A percentile compares a stretch with the other conserved stretches of the same genome.
Evolutionary conservation across 306 rosid genomes (phyloP).

Genomic region (Ammopiptanthus mongolicus): DNA sequence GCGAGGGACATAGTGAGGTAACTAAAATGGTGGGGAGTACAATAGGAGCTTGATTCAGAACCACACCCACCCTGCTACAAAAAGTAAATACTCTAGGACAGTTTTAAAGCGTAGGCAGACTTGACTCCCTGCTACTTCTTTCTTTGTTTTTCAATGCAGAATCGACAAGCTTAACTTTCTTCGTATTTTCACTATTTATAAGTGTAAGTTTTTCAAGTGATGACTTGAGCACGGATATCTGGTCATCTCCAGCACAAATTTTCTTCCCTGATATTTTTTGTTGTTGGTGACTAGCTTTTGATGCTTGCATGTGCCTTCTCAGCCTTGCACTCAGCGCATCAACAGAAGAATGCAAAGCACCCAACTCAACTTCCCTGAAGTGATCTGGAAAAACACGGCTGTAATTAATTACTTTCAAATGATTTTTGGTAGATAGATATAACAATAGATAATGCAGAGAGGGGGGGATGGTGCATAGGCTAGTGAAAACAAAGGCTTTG

Average conservation of each 20-base stretch:
- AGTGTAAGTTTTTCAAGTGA: conserved; percentile 67
- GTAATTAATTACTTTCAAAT: neutral
- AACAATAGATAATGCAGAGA: conserved; percentile 4
- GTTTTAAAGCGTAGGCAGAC: conserved; percentile 1
- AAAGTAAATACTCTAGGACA: neutral
- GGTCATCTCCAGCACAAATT: conserved; percentile 44
- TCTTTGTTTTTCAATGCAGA: conserved; percentile 51
- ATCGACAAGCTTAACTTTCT: conserved; percentile 73
- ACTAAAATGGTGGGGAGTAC: neutral
- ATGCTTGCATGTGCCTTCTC: conserved; percentile 49
- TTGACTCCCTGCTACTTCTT: conserved; percentile 38
- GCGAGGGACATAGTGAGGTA: neutral
- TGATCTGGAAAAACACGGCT: conserved; percentile 42
- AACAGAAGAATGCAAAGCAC: conserved; percentile 68
- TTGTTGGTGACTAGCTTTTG: conserved; percentile 39
- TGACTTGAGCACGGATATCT: conserved; percentile 63
- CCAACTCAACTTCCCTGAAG: conserved; percentile 70
- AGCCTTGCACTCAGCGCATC: conserved; percentile 61
- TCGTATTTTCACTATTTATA: conserved; percentile 57
- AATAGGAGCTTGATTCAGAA: conserved; percentile 2
- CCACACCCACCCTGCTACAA: neutral
- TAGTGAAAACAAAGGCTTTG: neutral
- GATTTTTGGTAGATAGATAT: neutral
- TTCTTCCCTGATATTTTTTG: conserved; percentile 48
- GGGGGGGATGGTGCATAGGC: neutral